Evolutionary conservation across 2,329 filamentous ascomycete genomes (phyloP).

Genomic region (Emydomyces testavorans): DNA sequence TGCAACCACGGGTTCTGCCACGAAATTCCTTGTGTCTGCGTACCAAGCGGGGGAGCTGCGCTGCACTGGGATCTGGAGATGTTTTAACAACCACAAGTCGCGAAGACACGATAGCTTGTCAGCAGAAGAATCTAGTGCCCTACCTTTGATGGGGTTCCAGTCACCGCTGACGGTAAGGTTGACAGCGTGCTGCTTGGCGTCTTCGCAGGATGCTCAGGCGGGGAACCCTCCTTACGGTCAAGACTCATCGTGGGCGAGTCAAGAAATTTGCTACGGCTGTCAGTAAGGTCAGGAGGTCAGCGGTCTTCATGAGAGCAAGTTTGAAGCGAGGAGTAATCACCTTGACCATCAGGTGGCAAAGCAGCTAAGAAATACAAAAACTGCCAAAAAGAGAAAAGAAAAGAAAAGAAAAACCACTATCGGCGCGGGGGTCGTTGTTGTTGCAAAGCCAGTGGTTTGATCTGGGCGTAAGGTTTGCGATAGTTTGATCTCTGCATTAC

Average conservation of each 20-base stretch:
- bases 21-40: slow-evolving; percentile 21
- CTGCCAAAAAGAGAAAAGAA: background rate
- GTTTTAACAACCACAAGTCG: background rate
- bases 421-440: background rate
- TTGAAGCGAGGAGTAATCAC: background rate
- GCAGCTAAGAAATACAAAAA: background rate
- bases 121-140: background rate
- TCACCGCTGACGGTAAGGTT: slow-evolving; percentile 1
- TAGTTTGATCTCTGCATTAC: slow-evolving; percentile 5
- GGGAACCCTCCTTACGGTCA: slow-evolving; percentile 9
- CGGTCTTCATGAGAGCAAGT: background rate
- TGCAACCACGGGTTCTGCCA: slow-evolving; percentile 72
- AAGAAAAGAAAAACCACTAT: background rate
- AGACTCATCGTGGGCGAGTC: slow-evolving; percentile 14
- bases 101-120: background rate
- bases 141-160: background rate
- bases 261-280: slow-evolving; percentile 1
- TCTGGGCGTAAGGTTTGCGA: background rate
- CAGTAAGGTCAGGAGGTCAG: background rate
- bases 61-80: background rate
- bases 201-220: slow-evolving; percentile 4
- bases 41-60: background rate
- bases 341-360: slow-evolving; percentile 1
- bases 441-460: background rate
- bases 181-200: background rate